Evolutionary conservation across 352 stramenopile species (phyloP), one percentile per base, ranked within the genome.

Genomic region (Phytophthora fragariae): DNA sequence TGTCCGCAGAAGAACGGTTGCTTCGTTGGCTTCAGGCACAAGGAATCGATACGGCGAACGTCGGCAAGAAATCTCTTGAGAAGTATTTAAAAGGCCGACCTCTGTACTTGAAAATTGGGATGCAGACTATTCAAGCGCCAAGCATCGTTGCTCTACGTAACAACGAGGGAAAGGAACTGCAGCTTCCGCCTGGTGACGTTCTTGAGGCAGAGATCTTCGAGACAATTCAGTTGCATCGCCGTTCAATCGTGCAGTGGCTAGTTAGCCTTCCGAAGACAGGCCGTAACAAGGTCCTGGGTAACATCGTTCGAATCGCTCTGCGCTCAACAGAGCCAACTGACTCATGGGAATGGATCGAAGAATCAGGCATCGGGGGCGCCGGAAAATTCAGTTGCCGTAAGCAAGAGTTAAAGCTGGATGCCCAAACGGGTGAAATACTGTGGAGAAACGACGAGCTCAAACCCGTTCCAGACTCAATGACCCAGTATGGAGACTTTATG

Each of bases 391-490:
- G 73, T 12, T 97, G 91, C 57, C 67, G 62, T 35, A 84, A 85
- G 57, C 92, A 93, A 33, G 89, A 97, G 54, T 73, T 97, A 54
- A 96, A 95, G 60, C 54, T 97, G 8, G 90, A 97, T 60, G 83
- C 88, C 1, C 91, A 97, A 68, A 95, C 88, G 2, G 91, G 88
- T 29, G 90, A 97, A 57, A 96, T 97, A 69, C 65, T 97, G 56
- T 97, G 92, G 92, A 85, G 92, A 66, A 97, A 97, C 63, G 92
- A 97, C 56, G 92, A 97, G 62, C 72, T 97, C 4, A 97, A 96
- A 62, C 92, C 92, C 12, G 87, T 97, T n/a, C 92, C 91, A 5
- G 92, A 97, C 68, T 95, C 89, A 2, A 97, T 97, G 92, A 94
- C 90, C 1, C 92, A 97, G 63, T 96, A 91, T 57, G 81, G 80